Conservation (phyloP, 495 filamentous ascomycete species). For the Neurospora africana region DNA sequence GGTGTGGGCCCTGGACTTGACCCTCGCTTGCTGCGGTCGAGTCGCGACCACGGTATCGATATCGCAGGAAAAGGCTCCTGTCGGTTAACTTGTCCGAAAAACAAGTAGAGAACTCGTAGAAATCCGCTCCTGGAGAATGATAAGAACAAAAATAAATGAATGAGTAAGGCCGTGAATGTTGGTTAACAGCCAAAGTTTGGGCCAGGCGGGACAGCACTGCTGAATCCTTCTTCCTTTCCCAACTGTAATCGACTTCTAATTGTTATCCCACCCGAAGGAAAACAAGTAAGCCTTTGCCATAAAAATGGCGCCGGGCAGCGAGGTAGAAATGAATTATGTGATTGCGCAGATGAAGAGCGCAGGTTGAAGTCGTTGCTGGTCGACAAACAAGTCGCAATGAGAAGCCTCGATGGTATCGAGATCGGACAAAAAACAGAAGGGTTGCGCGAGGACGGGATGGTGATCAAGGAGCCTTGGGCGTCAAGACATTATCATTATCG, state of each 20-base stretch:
- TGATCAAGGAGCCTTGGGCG: constrained; percentile 6
- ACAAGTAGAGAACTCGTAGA: neutral
- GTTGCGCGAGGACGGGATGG: neutral
- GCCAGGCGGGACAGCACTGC: constrained; percentile 24
- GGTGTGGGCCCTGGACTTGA: constrained; percentile 1
- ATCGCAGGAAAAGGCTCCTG: constrained; percentile 6
- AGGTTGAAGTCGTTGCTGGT: neutral
- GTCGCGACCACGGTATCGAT: constrained; percentile 13
- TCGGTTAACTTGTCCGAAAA: neutral
- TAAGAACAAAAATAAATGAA: neutral
- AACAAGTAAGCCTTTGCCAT: neutral
- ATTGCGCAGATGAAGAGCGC: neutral
- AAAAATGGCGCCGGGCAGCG: neutral
- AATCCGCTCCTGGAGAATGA: neutral
- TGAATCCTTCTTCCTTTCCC: constrained; percentile 18
- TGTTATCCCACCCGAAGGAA: neutral
- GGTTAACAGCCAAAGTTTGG: constrained; percentile 1
- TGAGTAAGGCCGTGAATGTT: neutral
- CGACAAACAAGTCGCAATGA: neutral
- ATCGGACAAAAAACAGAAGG: neutral
- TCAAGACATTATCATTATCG: constrained; percentile 16
- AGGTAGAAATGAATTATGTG: neutral
- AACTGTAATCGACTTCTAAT: neutral
- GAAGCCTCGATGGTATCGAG: neutral
- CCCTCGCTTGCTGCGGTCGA: constrained; percentile 10